A percentile compares a stretch with the other conserved stretches of the same genome.
These are phyloP conservation scores for Cyclanthera cordifolia DNA, from an alignment of 306 rosid genomes.

Conservation along the genomic window DNA sequence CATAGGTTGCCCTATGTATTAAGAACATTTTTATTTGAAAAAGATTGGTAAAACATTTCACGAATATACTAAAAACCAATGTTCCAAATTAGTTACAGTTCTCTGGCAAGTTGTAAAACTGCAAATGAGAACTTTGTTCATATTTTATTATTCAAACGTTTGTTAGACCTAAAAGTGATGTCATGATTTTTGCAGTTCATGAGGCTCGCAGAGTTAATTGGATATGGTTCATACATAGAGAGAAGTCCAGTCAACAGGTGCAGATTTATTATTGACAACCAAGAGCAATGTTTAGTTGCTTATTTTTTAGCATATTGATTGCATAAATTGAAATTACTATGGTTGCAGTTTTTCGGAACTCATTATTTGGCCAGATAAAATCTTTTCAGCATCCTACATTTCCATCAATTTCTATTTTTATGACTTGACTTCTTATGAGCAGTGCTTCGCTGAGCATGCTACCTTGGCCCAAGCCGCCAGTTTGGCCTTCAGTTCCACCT, in stretches of 20 bases:
- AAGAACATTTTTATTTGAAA: background rate
- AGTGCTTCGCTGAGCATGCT: conserved; percentile 95
- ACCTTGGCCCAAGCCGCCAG: conserved; percentile 94
- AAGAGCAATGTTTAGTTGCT: background rate
- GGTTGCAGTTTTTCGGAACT: background rate
- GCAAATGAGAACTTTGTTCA: background rate
- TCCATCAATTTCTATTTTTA: background rate
- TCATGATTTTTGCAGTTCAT: conserved; percentile 63
- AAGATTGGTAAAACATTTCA: background rate
- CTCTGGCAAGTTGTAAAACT: background rate
- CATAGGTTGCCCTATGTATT: background rate
- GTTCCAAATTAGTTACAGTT: conserved; percentile 3
- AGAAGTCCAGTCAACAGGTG: conserved; percentile 98
- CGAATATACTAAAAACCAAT: background rate
- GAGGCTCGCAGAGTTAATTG: conserved; percentile 97
- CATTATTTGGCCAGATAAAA: background rate
- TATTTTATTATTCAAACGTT: background rate
- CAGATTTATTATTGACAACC: conserved; percentile 13
- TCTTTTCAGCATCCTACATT: background rate
- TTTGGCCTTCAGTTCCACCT: conserved; percentile 82
- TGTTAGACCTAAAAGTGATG: conserved; percentile 2
- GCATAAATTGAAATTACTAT: background rate
- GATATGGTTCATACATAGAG: conserved; percentile 76
- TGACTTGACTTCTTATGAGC: conserved; percentile 17
- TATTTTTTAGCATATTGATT: background rate